phyloP scores from a whole-genome alignment of 257 asterid species.

The Solanum commersonii region DNA sequence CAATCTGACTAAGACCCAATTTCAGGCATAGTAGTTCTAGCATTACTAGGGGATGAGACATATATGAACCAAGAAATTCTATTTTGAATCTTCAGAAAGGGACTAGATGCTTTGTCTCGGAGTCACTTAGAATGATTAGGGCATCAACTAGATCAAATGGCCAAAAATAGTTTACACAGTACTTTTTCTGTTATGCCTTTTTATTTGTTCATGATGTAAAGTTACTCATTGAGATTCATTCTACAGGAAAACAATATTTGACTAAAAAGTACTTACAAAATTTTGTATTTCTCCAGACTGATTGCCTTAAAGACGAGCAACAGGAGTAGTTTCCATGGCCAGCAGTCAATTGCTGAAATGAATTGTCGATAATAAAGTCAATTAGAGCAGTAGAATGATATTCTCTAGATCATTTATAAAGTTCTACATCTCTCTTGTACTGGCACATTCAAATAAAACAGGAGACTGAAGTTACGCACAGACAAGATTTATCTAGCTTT shows the following conservation, averaged over 20 bases:
- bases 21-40: background rate
- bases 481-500: background rate
- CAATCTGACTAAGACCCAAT: background rate
- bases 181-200: background rate
- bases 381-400: background rate
- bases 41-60: background rate
- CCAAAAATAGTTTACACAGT: background rate
- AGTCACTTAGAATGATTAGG: background rate
- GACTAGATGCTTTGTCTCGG: background rate
- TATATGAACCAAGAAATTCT: background rate
- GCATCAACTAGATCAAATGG: background rate
- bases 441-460: background rate
- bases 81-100: background rate
- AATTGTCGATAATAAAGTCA: constrained; percentile 7
- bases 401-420: background rate
- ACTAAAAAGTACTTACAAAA: constrained; percentile 39
- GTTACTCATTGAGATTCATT: background rate
- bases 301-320: constrained; percentile 22
- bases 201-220: background rate
- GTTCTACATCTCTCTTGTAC: background rate
- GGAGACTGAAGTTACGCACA: background rate
- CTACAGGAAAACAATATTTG: background rate
- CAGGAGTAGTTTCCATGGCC: constrained; percentile 24
- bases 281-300: constrained; percentile 25
- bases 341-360: constrained; percentile 35